Evolutionary conservation across 176 grass and related monocot species (phyloP).

Genomic region (Rhynchospora breviuscula): DNA sequence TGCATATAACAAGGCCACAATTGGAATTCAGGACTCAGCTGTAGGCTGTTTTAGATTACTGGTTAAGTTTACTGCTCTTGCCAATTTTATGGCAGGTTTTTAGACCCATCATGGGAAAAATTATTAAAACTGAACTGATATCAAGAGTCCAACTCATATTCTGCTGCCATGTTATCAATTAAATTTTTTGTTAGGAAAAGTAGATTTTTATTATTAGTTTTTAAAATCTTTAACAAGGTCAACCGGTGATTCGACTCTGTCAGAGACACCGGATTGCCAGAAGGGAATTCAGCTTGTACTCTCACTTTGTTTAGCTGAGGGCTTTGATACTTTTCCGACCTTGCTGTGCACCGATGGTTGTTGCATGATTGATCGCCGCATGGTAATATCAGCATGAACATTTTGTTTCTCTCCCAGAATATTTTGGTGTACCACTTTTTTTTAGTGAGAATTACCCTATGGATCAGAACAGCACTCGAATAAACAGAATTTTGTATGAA

Average conservation of each 20-base stretch:
- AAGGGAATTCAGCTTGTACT: constrained; percentile 82
- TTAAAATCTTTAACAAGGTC: constrained; percentile 44
- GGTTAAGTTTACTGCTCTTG: not conserved
- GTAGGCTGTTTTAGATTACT: too few relatives aligned
- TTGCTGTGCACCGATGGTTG: constrained; percentile 96
- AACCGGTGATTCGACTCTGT: constrained; percentile 63
- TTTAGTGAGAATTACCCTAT: not conserved
- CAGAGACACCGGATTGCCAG: constrained; percentile 82
- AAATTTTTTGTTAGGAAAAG: not conserved
- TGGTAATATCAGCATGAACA: constrained; percentile 45
- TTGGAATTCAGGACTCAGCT: too few relatives aligned
- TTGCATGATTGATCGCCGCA: constrained; percentile 93
- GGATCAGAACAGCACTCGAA: not conserved
- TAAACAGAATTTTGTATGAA: not conserved
- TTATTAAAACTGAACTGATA: not conserved
- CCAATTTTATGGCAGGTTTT: not conserved
- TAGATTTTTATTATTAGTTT: not conserved
- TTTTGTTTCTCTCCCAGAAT: constrained; percentile 20
- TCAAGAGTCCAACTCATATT: not conserved
- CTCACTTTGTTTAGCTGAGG: constrained; percentile 78
- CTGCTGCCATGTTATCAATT: not conserved
- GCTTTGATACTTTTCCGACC: constrained; percentile 94
- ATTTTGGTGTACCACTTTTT: not conserved
- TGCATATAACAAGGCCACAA: too few relatives aligned
- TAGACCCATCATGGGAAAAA: not conserved